Evolutionary conservation across 331 rosid species (phyloP), one percentile per base, ranked within the genome.

Genomic region (Phaseolus coccineus): DNA sequence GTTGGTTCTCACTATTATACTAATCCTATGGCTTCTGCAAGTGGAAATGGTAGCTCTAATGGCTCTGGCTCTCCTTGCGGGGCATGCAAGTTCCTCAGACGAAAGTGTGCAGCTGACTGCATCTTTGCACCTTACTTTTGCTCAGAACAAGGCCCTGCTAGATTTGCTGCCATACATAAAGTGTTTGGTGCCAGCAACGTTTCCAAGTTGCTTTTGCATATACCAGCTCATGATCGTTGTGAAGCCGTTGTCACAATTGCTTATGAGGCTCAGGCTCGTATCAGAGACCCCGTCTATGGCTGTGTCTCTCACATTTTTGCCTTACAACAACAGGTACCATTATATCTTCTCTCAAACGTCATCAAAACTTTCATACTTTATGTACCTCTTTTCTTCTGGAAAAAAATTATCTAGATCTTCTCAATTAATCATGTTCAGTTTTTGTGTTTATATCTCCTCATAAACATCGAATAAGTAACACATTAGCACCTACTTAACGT

Each of bases 181-280:
- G 96, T 96, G 58, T 96, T 96, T 69, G 99, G 99, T 9, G 99
- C 98, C 2, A 96, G 99, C 75, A 96, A 96, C 59, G 98, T 96
- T 57, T 90, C 99, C 35, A 96, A 96, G 72, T 48, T 96, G 65
- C 79, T 96, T 62, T 73, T 87, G 73, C 92, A 93, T 76, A 87
- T 96, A 6, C 98, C 99, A 37, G 90, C 81, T 62, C 93, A 88
- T 73, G 91, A 93, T 80, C 96, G 99, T 3, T 91, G 89, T 63
- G 97, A 96, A 70, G 99, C 99, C 10, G 97, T 96, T 67, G 89
- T 96, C 77, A 93, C 98, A 0, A 96, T 96, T 56, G 93, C 98
- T 14, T 96, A 96, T 66, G 98, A 96, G 80, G 99, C 99, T 69
- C 97, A 96, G 56, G 99, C 99, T 42, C 85, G 99, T 66, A 87